Base-by-base conservation (phyloP, 768 basidiomycete genomes). In the Pulveroboletus sp. region DNA sequence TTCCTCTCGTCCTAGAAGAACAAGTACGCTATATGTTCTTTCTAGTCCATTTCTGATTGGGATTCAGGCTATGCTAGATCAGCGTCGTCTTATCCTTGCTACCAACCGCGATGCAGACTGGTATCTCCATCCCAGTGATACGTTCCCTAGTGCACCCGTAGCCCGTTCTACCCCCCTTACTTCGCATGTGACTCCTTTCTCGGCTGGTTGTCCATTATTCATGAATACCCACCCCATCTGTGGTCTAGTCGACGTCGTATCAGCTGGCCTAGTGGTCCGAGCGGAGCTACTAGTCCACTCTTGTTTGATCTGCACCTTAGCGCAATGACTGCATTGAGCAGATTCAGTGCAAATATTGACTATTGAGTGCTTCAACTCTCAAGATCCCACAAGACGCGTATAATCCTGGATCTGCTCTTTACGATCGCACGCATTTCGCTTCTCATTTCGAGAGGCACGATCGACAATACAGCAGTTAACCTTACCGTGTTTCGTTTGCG, bases 341-440 rank as follows among this genome's bases (percentile, higher is more conserved):
- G 87, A 15, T 85, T 85, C 15, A 88, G 88, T 60, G 85, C 21
- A 21, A 65, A 73, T 60, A 81, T 87, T 42, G 72, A 80, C 21
- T 21, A 3, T 21, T 21, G 21, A 21, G 21, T 21, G 21, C 21
- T 21, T 21, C 2, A 3, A 21, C 21, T 21, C 21, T 21, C 21
- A 21, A 21, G 3, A 21, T 21, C 21, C 47, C 66, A 30, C 57
- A 67, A 3, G 82, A 84, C 5, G 60, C 85, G 31, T 66, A 77
- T n/a, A 64, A 71, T 9, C 57, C 71, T 1, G 68, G 69, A 56
- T 78, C 74, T 35, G 78, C 84, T 1, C 90, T 88, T 74, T 59
- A 73, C 33, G 69, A 76, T 1, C 92, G 89, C 68, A 55, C 57
- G n/a, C 31, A 56, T 5, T 85, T 69, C 57, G 64, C 83, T 32